Evolutionary conservation across 2,329 filamentous ascomycete species (phyloP), one percentile per base, ranked within the genome.

Genomic region (Tympanopsis confertula): DNA sequence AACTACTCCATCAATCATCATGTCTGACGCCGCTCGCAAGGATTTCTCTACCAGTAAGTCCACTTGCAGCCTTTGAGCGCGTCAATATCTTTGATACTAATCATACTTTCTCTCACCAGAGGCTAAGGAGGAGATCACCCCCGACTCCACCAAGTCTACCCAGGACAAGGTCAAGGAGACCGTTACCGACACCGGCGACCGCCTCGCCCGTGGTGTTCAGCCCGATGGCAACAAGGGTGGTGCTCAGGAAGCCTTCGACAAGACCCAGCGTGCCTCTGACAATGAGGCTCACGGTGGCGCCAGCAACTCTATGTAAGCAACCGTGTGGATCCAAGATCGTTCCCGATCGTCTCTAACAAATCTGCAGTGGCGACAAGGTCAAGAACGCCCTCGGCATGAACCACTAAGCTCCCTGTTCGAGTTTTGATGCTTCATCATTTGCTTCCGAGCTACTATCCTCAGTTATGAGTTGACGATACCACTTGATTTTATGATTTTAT

Each of bases 11-110:
- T 24, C 18, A 17, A 53, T 49, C 57, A 71, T 48, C 54, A 77
- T 76, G 72, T 71, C 74, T 66, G 74, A 78, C 60, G 38, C 57
- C 49, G 66, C 64, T 52, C 73, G 74, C 70, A 78, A 79, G 61
- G 71, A 74, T 58, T 67, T 74, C 57, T 50, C 56, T 47, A 64
- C 63, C 54, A 71, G 60, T 33, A 33, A 57, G 47, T 38, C 51
- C 48, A 38, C 20, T 38, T 44, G 38, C 40, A 41, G 29, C 19
- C 19, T 30, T 30, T 37, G 22, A 33, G 40, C 28, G 19, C 13
- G 24, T 35, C 20, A 37, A 38, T 13, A 35, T 36, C 18, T 38
- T 19, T 28, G 19, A 29, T 26, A 19, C 35, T 28, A 33, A 41
- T 24, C 14, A n/a, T 15, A 15, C 33, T 19, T 12, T 40, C 19